Base-by-base conservation (phyloP, 106 monocot genomes). In the Phalaenopsis equestris region DNA sequence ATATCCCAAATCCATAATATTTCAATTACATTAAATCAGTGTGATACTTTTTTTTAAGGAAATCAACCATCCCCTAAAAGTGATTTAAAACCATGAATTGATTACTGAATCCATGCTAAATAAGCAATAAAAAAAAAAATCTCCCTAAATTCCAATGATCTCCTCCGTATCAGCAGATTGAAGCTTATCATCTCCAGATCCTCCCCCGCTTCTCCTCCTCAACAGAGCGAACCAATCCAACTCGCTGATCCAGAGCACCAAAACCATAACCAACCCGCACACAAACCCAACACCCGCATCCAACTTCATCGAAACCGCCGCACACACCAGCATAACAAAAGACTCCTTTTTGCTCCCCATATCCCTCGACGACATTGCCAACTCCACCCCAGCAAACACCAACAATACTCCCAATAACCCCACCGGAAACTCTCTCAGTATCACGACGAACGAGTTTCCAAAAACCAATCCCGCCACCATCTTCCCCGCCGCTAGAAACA, bases 321-420 rank as follows among this genome's bases (percentile, higher is more conserved):
- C 94, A 48, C 91, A 93, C 8, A 91, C 75, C 67, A 99, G 77
- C 99, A 99, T 95, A 21, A 99, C 90, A 78, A 99, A 99, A 3
- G 95, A 88, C 56, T 93, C 91, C 87, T 93, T 87, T 81, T 95
- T 99, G 41, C 80, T 90, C 39, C 86, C 83, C 99, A 99, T 93
- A 67, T 99, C 99, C 84, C 90, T 89, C 67, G 91, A 89, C 19
- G 95, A 95, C 94, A 99, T 99, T 4, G 99, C 99, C 80, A 99
- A 83, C 86, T 99, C 99, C 45, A 95, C 70, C 55, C 99, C 99
- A 39, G 99, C 87, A 78, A 95, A 99, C 10, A 99, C 83, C 73
- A 99, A 82, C 84, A 99, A 73, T 14, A 95, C 99, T 14, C 94
- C 99, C 45, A 99, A 82, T 2, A 99, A 83, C 75, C 99, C 99